Percentiles rank a stretch among this genome's conserved stretches.
Evolutionary conservation across 1,284 basidiomycete species (phyloP).

Genomic region (Inonotus obliquus): DNA sequence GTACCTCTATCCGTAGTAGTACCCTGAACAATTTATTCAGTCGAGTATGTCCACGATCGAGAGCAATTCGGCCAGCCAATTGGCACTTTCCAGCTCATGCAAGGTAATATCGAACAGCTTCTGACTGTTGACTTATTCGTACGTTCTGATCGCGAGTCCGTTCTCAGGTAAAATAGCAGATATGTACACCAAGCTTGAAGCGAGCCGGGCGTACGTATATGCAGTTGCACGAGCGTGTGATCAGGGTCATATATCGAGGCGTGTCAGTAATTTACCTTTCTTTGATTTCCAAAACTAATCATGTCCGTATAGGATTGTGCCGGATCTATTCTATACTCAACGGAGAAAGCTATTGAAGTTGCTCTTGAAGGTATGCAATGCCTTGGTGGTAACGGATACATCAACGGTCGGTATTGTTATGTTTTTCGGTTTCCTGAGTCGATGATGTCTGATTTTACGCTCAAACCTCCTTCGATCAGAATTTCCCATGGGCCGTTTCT

Average conservation of each 20-base stretch:
- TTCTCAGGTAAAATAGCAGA: slow-evolving; percentile 72
- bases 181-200: slow-evolving; percentile 94
- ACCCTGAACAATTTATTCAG: slow-evolving; percentile 17
- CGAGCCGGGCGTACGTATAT: slow-evolving; percentile 89
- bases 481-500: slow-evolving; percentile 81
- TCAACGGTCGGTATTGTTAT: slow-evolving; percentile 57
- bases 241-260: slow-evolving; percentile 72
- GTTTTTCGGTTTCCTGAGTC: no score
- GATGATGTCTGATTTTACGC: no score
- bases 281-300: slow-evolving; percentile 1
- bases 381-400: slow-evolving; percentile 90
- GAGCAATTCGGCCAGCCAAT: slow-evolving; percentile 87
- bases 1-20: not conserved
- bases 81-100: slow-evolving; percentile 94
- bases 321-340: slow-evolving; percentile 87
- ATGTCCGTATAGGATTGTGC: slow-evolving; percentile 70
- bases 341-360: slow-evolving; percentile 88
- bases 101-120: slow-evolving; percentile 50
- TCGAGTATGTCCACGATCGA: slow-evolving; percentile 87
- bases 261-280: slow-evolving; percentile 44
- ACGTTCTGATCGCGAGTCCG: slow-evolving; percentile 8
- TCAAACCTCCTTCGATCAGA: no score
- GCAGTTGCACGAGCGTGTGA: slow-evolving; percentile 90
- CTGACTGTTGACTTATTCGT: not conserved
- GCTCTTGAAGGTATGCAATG: slow-evolving; percentile 89